Evolutionary conservation across 805 yeast genomes (phyloP).

Genomic region (Spathaspora arborariae): DNA sequence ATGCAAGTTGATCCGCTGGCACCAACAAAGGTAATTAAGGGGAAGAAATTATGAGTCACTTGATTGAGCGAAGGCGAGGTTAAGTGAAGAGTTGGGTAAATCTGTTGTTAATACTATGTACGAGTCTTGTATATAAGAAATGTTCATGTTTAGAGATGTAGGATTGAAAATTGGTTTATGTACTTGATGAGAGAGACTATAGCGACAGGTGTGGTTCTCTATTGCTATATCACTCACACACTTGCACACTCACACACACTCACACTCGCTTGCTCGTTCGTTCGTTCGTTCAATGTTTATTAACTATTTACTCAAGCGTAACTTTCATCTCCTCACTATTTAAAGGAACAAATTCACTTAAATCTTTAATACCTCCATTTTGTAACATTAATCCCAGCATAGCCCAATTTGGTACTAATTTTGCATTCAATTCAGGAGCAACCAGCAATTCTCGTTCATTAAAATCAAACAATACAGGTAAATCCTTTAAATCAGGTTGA

Average conservation of each 20-base stretch:
- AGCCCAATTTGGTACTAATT: slow-evolving; percentile 41
- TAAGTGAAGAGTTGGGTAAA: too few relatives aligned
- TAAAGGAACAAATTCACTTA: slow-evolving; percentile 40
- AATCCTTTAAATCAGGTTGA: slow-evolving; percentile 38
- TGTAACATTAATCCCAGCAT: slow-evolving; percentile 18
- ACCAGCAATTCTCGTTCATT: slow-evolving; percentile 49
- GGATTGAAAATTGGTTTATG: too few relatives aligned
- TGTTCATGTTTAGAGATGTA: too few relatives aligned
- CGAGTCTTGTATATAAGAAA: too few relatives aligned
- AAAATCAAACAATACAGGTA: slow-evolving; percentile 52
- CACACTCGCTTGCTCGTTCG: too few relatives aligned
- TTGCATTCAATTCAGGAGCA: slow-evolving; percentile 34
- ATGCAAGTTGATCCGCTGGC: background rate
- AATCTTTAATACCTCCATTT: slow-evolving; percentile 19
- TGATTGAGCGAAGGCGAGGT: too few relatives aligned
- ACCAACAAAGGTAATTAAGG: background rate
- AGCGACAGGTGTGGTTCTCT: too few relatives aligned
- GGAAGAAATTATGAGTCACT: background rate
- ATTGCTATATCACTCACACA: too few relatives aligned
- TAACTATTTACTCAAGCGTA: slow-evolving; percentile 24
- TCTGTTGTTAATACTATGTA: too few relatives aligned
- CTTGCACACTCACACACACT: too few relatives aligned
- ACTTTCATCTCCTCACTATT: slow-evolving; percentile 32
- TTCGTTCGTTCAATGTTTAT: too few relatives aligned
- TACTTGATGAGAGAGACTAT: too few relatives aligned